These are phyloP conservation scores for Clavaria fumosa DNA, from an alignment of 768 basidiomycete genomes.

Conservation along the genomic window DNA sequence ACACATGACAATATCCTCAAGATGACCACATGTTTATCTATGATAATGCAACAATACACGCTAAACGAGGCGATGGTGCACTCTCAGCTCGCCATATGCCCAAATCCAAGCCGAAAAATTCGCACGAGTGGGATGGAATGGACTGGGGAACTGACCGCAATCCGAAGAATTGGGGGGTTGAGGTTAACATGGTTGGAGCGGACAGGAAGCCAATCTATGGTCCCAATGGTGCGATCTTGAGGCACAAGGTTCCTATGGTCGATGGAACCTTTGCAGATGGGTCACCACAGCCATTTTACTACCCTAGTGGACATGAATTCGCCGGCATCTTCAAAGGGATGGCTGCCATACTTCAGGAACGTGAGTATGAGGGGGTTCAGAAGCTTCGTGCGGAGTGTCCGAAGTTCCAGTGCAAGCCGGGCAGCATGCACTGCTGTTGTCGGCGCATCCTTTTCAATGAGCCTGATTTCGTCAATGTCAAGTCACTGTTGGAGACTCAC, in stretches of 20 bases:
- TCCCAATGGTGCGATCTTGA: slow-evolving; percentile 14
- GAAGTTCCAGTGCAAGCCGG: slow-evolving; percentile 7
- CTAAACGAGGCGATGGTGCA: slow-evolving; percentile 13
- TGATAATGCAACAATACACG: slow-evolving; percentile 19
- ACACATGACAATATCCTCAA: slow-evolving; percentile 14
- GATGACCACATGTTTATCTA: slow-evolving; percentile 16
- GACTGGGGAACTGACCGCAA: too few relatives aligned
- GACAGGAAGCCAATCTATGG: slow-evolving; percentile 14
- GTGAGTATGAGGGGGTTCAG: slow-evolving; percentile 5
- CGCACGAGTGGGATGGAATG: too few relatives aligned
- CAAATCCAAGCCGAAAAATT: slow-evolving; percentile 10
- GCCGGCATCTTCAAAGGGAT: slow-evolving; percentile 27
- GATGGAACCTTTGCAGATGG: slow-evolving; percentile 15
- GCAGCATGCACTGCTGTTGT: slow-evolving; percentile 15
- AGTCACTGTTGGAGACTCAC: slow-evolving; percentile 8
- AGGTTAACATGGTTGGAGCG: background rate
- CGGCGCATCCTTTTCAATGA: slow-evolving; percentile 17
- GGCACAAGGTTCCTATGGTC: slow-evolving; percentile 19
- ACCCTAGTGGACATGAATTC: slow-evolving; percentile 12
- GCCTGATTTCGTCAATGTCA: slow-evolving; percentile 18
- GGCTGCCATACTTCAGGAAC: slow-evolving; percentile 18
- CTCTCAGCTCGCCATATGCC: slow-evolving; percentile 19
- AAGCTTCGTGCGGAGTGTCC: slow-evolving; percentile 7
- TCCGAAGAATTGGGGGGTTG: slow-evolving; percentile 7
- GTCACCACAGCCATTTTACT: slow-evolving; percentile 18